A percentile compares a stretch with the other conserved stretches of the same genome.
phyloP scores from a whole-genome alignment of 1,284 basidiomycete species.

The Naganishia liquefaciens region DNA sequence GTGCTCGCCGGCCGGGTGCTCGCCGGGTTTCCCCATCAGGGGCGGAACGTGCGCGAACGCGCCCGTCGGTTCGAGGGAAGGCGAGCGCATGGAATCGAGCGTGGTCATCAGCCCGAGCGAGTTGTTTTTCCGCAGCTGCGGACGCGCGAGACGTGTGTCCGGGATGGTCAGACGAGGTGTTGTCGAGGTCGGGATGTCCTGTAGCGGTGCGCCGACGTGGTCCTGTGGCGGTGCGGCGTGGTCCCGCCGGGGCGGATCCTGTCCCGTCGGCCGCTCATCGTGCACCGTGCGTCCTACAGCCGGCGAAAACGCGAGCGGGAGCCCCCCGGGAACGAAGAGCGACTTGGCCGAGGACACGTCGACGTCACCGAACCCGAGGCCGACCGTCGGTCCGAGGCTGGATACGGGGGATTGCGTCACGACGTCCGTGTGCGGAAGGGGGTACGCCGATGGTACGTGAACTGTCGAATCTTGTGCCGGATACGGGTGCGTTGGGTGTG shows the following conservation, averaged over 20 bases:
- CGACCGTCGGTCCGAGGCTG: not conserved
- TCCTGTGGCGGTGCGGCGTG: not conserved
- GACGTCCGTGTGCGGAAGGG: not conserved
- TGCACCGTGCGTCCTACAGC: not conserved
- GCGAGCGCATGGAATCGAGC: constrained; percentile 25
- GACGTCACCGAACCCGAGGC: constrained; percentile 11
- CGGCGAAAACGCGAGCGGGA: not conserved
- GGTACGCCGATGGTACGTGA: not conserved
- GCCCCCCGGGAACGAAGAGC: constrained; percentile 8
- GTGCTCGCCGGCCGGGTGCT: too few species aligned
- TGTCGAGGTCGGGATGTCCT: not conserved
- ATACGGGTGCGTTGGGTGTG: too few species aligned
- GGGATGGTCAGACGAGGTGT: not conserved
- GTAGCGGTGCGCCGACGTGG: not conserved
- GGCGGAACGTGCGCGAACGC: not conserved
- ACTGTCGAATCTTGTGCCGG: too few species aligned
- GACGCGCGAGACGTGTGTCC: not conserved
- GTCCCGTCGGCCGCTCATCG: not conserved
- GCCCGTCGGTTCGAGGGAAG: constrained; percentile 17
- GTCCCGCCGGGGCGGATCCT: not conserved
- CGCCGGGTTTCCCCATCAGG: too few species aligned
- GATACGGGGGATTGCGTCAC: not conserved
- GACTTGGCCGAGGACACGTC: too few species aligned
- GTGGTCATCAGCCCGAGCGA: constrained; percentile 17
- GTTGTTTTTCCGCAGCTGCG: constrained; percentile 22